Conservation (phyloP, 139 green algal species). For the Spirogloea muscicola region DNA sequence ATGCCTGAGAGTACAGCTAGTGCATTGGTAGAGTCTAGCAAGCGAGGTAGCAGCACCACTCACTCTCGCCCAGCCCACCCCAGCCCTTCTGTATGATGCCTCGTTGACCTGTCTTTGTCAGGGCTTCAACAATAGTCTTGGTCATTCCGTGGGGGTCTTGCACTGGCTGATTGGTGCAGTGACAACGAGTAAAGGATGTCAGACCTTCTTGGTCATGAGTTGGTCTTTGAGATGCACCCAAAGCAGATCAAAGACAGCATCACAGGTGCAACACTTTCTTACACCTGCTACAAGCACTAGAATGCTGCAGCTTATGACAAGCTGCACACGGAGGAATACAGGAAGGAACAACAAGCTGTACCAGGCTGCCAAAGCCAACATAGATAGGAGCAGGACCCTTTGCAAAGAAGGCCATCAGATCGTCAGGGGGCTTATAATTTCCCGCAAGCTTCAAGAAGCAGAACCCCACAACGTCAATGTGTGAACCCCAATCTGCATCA, state of each 20-base stretch:
- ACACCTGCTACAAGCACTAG: too few relatives aligned
- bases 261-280: too few relatives aligned
- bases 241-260: too few relatives aligned
- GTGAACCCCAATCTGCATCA: constrained; percentile 58
- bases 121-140: constrained; percentile 16
- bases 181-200: too few relatives aligned
- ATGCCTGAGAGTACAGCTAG: too few relatives aligned
- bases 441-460: constrained; percentile 53
- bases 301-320: too few relatives aligned
- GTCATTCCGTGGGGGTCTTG: constrained; percentile 22
- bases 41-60: background rate
- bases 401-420: constrained; percentile 55
- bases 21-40: too few relatives aligned
- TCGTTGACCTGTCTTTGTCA: constrained; percentile 8
- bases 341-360: too few relatives aligned
- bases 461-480: constrained; percentile 62
- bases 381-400: constrained; percentile 56
- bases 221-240: too few relatives aligned
- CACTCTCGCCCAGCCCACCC: constrained; percentile 27
- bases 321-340: too few relatives aligned
- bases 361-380: constrained; percentile 65
- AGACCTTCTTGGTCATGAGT: too few relatives aligned
- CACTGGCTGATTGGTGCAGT: too few relatives aligned
- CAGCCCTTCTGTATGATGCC: constrained; percentile 43
- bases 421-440: constrained; percentile 42